A percentile compares a stretch with the other conserved stretches of the same genome.
These are phyloP conservation scores for Claviceps pusilla DNA, from an alignment of 2,329 filamentous ascomycete species.

Conservation along the genomic window DNA sequence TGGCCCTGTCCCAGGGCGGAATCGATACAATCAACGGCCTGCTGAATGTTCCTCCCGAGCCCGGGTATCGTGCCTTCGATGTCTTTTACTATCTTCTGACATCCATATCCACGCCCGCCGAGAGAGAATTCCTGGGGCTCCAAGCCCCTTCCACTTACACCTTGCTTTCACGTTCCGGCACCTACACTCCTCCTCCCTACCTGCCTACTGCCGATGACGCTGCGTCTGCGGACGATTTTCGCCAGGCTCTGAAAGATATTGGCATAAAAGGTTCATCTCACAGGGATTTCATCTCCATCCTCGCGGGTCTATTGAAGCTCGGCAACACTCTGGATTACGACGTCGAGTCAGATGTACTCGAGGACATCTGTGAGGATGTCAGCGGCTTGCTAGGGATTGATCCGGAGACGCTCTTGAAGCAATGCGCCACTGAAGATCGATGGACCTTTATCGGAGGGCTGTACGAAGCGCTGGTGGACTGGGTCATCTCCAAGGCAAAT, in stretches of 20 bases:
- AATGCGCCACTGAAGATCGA: constrained; percentile 74
- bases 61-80: constrained; percentile 84
- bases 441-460: constrained; percentile 69
- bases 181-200: constrained; percentile 74
- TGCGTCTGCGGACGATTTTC: constrained; percentile 85
- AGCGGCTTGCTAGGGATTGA: constrained; percentile 74
- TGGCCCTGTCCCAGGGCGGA: constrained; percentile 73
- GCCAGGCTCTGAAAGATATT: constrained; percentile 71
- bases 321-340: constrained; percentile 79
- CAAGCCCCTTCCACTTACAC: constrained; percentile 63
- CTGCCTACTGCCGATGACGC: constrained; percentile 85
- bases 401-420: constrained; percentile 61
- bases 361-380: constrained; percentile 81
- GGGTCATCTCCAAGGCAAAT: constrained; percentile 83
- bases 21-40: constrained; percentile 74
- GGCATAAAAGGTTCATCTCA: constrained; percentile 81
- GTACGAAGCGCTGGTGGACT: constrained; percentile 90
- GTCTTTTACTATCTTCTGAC: constrained; percentile 96
- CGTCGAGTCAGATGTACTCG: constrained; percentile 69
- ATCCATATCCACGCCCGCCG: constrained; percentile 74
- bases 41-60: constrained; percentile 60
- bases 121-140: constrained; percentile 75
- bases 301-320: constrained; percentile 78
- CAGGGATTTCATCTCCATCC: constrained; percentile 67
- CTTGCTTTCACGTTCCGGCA: constrained; percentile 67